phyloP scores from a whole-genome alignment of 2,329 filamentous ascomycete genomes.

The Didymosphaeria variabile region DNA sequence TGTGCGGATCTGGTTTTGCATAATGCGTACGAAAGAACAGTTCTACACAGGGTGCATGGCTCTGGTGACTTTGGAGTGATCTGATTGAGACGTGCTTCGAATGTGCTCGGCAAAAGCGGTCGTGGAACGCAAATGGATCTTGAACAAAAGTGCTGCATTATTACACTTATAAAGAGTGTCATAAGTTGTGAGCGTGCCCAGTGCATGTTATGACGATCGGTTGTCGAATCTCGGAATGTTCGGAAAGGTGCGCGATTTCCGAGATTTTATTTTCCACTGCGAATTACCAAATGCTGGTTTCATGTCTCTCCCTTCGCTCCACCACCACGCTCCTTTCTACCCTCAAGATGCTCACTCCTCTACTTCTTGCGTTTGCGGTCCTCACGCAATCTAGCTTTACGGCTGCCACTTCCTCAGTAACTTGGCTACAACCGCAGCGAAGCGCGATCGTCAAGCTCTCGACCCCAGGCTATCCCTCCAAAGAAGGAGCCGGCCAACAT shows the following conservation, averaged over 20 bases:
- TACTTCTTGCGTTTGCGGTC: constrained; percentile 18
- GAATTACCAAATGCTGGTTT: not conserved
- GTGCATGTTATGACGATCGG: not conserved
- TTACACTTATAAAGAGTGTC: too few species aligned
- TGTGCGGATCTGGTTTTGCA: too few species aligned
- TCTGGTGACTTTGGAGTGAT: too few species aligned
- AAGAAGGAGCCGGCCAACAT: not conserved
- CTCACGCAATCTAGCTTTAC: constrained; percentile 7
- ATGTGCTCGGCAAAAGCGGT: too few species aligned
- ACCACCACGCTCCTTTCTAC: not conserved
- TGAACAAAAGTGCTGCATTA: too few species aligned
- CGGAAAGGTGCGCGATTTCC: constrained; percentile 5
- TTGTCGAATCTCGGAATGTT: constrained; percentile 4
- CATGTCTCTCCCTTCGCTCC: not conserved
- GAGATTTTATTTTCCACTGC: constrained; percentile 8
- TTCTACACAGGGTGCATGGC: too few species aligned
- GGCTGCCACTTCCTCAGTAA: constrained; percentile 18
- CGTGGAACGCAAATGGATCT: too few species aligned
- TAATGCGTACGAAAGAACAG: too few species aligned
- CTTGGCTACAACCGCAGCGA: constrained; percentile 24
- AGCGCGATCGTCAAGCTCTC: constrained; percentile 28
- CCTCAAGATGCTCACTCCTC: constrained; percentile 18
- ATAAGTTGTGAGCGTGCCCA: too few species aligned
- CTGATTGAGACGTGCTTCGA: too few species aligned
- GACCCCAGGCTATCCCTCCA: constrained; percentile 27